Evolutionary conservation across 768 basidiomycete species (phyloP).

Genomic region (Agaricus sinodeliciosus): DNA sequence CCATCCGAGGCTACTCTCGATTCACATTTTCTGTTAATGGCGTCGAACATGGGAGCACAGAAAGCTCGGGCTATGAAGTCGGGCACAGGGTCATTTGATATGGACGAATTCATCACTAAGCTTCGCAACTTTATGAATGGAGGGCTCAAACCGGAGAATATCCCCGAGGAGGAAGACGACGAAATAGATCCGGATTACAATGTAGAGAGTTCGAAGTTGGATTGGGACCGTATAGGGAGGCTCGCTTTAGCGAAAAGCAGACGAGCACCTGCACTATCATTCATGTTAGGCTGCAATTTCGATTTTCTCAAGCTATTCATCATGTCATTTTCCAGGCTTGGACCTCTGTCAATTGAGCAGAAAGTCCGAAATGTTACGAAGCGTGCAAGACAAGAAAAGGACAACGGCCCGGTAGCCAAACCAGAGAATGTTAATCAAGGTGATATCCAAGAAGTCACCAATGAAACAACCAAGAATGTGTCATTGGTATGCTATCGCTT

Average conservation of each 20-base stretch:
- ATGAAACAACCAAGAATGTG: slow-evolving; percentile 89
- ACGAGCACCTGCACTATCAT: slow-evolving; percentile 75
- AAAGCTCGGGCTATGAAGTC: slow-evolving; percentile 91
- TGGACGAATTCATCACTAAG: slow-evolving; percentile 83
- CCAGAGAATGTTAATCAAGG: slow-evolving; percentile 81
- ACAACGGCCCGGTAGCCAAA: slow-evolving; percentile 56
- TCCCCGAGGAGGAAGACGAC: slow-evolving; percentile 44
- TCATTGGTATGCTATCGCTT: slow-evolving; percentile 41
- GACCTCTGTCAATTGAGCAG: slow-evolving; percentile 81
- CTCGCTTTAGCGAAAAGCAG: slow-evolving; percentile 76
- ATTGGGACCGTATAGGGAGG: slow-evolving; percentile 86
- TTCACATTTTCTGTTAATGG: slow-evolving; percentile 70
- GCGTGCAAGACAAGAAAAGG: slow-evolving; percentile 66
- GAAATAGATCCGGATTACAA: slow-evolving; percentile 45
- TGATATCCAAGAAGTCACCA: slow-evolving; percentile 77
- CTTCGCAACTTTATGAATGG: slow-evolving; percentile 67
- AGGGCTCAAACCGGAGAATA: slow-evolving; percentile 42
- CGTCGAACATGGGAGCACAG: slow-evolving; percentile 73
- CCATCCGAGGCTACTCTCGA: slow-evolving; percentile 90
- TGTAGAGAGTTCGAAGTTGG: slow-evolving; percentile 32
- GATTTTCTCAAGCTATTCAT: background rate
- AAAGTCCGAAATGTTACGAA: slow-evolving; percentile 62
- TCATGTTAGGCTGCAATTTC: slow-evolving; percentile 57
- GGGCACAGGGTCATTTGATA: slow-evolving; percentile 82
- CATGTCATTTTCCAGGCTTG: slow-evolving; percentile 57